These are phyloP conservation scores for Rhynchosporium secalis DNA, from an alignment of 2,329 filamentous ascomycete species.

Conservation along the genomic window DNA sequence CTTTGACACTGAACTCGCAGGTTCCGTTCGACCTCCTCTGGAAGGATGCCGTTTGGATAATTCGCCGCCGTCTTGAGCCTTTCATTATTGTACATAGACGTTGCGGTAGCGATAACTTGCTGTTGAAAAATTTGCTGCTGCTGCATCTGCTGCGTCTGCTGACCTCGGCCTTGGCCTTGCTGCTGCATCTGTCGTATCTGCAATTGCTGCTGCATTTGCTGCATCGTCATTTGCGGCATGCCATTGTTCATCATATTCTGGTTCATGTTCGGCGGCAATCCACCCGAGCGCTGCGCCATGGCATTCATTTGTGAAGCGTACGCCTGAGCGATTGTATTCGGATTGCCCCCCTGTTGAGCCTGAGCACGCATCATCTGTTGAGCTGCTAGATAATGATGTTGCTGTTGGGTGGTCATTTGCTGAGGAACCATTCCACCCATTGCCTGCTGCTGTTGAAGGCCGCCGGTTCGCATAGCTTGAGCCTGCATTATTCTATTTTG, in stretches of 20 bases:
- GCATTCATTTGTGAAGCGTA: conserved; percentile 32
- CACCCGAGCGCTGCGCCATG: conserved; percentile 25
- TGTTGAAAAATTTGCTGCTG: conserved; percentile 34
- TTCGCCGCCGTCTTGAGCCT: conserved; percentile 15
- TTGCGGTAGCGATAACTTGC: conserved; percentile 25
- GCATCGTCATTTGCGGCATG: conserved; percentile 43
- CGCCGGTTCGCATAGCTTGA: conserved; percentile 31
- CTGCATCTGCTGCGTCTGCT: conserved; percentile 23
- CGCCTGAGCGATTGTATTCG: conserved; percentile 26
- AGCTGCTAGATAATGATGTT: conserved; percentile 6
- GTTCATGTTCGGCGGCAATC: conserved; percentile 34
- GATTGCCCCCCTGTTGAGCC: conserved; percentile 38
- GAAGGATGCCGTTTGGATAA: conserved; percentile 23
- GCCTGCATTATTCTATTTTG: conserved; percentile 19
- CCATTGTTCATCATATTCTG: conserved; percentile 40
- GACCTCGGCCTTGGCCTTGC: conserved; percentile 39
- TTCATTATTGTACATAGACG: conserved; percentile 14
- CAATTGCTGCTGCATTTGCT: conserved; percentile 35
- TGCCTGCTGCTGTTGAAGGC: conserved; percentile 32
- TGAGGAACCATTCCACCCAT: conserved; percentile 44
- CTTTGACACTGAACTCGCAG: conserved; percentile 24
- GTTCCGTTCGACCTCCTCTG: conserved; percentile 23
- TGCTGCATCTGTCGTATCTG: conserved; percentile 24
- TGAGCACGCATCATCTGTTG: conserved; percentile 14
- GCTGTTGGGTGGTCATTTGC: conserved; percentile 36